Conservation (phyloP, 192 early-diverging fungal genomes). For the Backusella macrospora region DNA sequence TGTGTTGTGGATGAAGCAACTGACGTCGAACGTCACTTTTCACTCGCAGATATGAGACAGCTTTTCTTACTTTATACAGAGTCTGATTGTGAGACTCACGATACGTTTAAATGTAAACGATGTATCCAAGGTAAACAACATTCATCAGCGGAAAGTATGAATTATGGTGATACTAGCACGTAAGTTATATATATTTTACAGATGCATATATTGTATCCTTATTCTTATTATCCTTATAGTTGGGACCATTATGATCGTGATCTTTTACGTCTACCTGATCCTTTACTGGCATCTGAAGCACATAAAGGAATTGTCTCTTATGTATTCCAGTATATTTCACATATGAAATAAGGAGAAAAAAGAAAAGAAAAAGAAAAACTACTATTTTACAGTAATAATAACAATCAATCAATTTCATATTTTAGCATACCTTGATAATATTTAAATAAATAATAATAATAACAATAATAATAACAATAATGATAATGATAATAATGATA, state of each 20-base stretch:
- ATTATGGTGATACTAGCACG: conserved; percentile 77
- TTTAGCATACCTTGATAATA: not conserved
- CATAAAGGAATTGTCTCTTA: conserved; percentile 66
- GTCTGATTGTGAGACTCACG: conserved; percentile 90
- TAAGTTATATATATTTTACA: conserved; percentile 32
- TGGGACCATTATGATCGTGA: conserved; percentile 78
- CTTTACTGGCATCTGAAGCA: conserved; percentile 62
- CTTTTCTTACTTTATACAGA: conserved; percentile 81
- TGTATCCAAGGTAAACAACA: conserved; percentile 88
- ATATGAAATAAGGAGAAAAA: conserved; percentile 37
- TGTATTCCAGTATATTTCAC: conserved; percentile 81
- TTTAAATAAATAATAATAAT: not conserved
- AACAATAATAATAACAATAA: no score
- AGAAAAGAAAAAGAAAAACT: not conserved
- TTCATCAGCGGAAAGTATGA: conserved; percentile 60
- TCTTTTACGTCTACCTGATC: conserved; percentile 60
- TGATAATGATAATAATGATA: no score
- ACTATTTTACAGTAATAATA: not conserved
- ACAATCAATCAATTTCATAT: not conserved
- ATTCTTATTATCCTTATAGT: conserved; percentile 33
- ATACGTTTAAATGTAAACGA: conserved; percentile 92
- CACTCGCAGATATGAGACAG: conserved; percentile 83
- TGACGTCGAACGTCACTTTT: conserved; percentile 94
- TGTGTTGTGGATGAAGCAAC: conserved; percentile 96
- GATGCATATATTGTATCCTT: not conserved